These are phyloP conservation scores for Pythium vanterpoolii DNA, from an alignment of 352 stramenopile species.

Conservation along the genomic window DNA sequence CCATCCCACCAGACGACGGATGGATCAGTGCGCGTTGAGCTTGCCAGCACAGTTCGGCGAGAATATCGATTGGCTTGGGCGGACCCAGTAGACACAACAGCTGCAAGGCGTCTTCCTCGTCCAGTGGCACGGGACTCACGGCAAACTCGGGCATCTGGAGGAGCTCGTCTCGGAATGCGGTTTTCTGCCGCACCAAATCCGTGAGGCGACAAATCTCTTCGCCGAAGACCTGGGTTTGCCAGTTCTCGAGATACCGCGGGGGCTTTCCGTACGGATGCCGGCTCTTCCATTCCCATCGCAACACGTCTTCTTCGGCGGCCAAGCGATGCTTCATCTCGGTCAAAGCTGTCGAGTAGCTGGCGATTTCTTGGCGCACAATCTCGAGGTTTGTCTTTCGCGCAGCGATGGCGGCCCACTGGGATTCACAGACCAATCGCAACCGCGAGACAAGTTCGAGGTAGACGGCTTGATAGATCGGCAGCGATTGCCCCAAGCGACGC, in stretches of 20 bases:
- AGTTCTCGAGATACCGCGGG: conserved; percentile 1
- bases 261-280: neutral
- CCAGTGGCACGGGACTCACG: conserved; percentile 32
- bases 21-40: conserved; percentile 34
- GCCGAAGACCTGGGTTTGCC: neutral
- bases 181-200: conserved; percentile 22
- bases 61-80: conserved; percentile 32
- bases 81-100: conserved; percentile 44
- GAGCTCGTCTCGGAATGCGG: neutral
- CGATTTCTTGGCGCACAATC: conserved; percentile 7
- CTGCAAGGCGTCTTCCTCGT: conserved; percentile 25
- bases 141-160: conserved; percentile 28
- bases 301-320: neutral
- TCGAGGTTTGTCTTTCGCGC: conserved; percentile 1
- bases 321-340: neutral
- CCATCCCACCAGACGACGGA: neutral
- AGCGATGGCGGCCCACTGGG: neutral
- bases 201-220: conserved; percentile 8
- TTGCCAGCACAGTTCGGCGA: conserved; percentile 34
- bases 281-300: conserved; percentile 4
- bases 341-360: neutral
- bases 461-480: conserved; percentile 11
- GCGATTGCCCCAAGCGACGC: conserved; percentile 3
- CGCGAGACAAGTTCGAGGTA: conserved; percentile 2
- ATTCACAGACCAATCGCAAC: neutral